phyloP scores from a whole-genome alignment of 441 rosid species.

The Pelargonium australe region DNA sequence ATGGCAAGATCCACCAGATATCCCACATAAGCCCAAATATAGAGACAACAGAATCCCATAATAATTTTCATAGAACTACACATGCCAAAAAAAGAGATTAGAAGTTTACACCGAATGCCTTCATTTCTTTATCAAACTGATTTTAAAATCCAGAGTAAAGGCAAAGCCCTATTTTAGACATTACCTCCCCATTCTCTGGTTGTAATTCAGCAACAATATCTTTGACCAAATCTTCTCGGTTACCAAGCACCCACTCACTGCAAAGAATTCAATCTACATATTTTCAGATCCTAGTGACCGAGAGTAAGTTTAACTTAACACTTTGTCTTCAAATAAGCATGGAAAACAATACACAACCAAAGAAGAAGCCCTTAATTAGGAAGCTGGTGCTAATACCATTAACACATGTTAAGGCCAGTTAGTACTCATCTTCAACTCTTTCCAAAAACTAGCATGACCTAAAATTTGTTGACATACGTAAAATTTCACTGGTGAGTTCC shows the following conservation, averaged over 20 bases:
- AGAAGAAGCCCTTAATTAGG: background rate
- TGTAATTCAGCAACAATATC: slow-evolving; percentile 70
- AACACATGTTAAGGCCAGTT: background rate
- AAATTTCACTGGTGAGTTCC: background rate
- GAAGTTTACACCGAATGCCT: background rate
- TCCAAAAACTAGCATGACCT: background rate
- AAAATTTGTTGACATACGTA: background rate
- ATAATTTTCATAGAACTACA: background rate
- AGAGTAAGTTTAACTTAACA: background rate
- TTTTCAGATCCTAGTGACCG: slow-evolving; percentile 8
- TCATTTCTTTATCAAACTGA: background rate
- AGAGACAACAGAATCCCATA: background rate
- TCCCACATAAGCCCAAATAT: background rate
- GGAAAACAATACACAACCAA: background rate
- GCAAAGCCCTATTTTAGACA: slow-evolving; percentile 15
- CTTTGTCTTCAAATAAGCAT: background rate
- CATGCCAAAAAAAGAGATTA: background rate
- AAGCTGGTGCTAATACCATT: background rate
- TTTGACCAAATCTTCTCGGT: slow-evolving; percentile 86
- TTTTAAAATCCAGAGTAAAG: slow-evolving; percentile 2
- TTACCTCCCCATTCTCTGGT: slow-evolving; percentile 79
- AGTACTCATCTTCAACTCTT: background rate
- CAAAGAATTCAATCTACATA: slow-evolving; percentile 15
- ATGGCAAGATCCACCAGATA: background rate
- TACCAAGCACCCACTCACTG: slow-evolving; percentile 98